Base-by-base conservation (phyloP, 2,329 filamentous ascomycete species). In the Aspergillus felis region DNA sequence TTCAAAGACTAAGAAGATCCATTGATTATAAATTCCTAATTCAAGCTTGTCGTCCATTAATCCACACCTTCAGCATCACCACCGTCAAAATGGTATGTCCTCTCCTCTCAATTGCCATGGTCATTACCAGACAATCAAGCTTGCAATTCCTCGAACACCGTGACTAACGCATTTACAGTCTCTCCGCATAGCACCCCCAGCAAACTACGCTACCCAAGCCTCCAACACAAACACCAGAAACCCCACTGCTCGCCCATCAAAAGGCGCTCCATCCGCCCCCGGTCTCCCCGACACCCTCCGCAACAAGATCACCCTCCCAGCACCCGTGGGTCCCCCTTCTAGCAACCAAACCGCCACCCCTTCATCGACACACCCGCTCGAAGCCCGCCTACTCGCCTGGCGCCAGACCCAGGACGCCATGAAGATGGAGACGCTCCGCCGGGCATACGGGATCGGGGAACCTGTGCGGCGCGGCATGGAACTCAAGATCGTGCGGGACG, bases 221-320 rank as follows among this genome's bases (percentile, higher is more conserved):
- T 82, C 81, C 69, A 88, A 89, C 79, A 79, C 75, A 68, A 84
- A 81, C 66, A 82, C 84, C 72, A 76, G 85, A 80, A 80, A 69
- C 65, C 81, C 85, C 74, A 78, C 82, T 66, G 68, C 67, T 66
- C 68, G 82, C 57, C 75, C 82, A 71, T 83, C 82, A 64, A 82
- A 84, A 67, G 86, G 84, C 56, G 94, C 94, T 3, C 94, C 94
- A 66, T 97, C 93, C 1, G 93, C 92, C 17, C 92, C 92, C 0
- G 93, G 93, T 66, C 82, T 97, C 63, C 92, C 95, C 82, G 94
- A 97, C 81, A 92, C 90, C 20, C 89, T 99, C 67, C 92, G 94
- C 71, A 82, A 87, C 62, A 92, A 92, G 77, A 83, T 96, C 64
- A 86, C 86, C 66, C 87, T 85, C n/a, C 80, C 80, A 51, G 75